These are phyloP conservation scores for Lactarius psammicola DNA, from an alignment of 768 basidiomycete genomes.

Conservation along the genomic window DNA sequence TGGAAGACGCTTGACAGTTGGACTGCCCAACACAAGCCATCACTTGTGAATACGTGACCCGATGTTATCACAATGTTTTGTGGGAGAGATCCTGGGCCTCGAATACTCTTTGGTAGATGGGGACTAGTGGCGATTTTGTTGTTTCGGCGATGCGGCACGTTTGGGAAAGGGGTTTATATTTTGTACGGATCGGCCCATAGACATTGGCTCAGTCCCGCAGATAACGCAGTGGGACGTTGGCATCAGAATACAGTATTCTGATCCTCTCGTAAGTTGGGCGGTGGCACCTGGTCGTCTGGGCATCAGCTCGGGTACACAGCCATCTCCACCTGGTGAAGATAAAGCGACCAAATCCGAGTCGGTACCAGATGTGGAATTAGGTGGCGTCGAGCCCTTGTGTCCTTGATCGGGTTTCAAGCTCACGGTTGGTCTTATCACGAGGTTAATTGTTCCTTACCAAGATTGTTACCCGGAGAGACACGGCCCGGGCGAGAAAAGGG, in stretches of 20 bases:
- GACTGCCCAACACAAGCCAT: constrained; percentile 79
- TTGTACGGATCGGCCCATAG: not conserved
- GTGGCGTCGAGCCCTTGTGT: too few relatives aligned
- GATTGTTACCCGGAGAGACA: not conserved
- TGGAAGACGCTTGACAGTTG: constrained; percentile 91
- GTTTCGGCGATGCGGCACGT: not conserved
- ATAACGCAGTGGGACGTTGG: not conserved
- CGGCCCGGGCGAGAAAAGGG: not conserved
- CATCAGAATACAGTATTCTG: not conserved
- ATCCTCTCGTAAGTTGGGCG: too few relatives aligned
- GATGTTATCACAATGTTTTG: not conserved
- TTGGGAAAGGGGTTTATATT: not conserved
- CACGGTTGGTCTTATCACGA: too few relatives aligned
- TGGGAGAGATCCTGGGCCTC: not conserved
- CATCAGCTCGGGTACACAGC: too few relatives aligned
- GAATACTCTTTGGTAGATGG: not conserved
- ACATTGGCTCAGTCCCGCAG: not conserved
- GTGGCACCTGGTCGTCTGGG: too few relatives aligned
- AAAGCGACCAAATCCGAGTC: too few relatives aligned
- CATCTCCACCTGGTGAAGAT: too few relatives aligned
- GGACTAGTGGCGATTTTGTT: not conserved
- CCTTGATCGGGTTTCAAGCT: too few relatives aligned
- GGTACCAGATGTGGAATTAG: too few relatives aligned
- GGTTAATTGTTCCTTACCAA: not conserved
- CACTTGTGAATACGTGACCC: constrained; percentile 52